A percentile compares a stretch with the other conserved stretches of the same genome.
These are phyloP conservation scores for Hawksworthiomyces lignivorus DNA, from an alignment of 2,329 filamentous ascomycete species.

Conservation along the genomic window DNA sequence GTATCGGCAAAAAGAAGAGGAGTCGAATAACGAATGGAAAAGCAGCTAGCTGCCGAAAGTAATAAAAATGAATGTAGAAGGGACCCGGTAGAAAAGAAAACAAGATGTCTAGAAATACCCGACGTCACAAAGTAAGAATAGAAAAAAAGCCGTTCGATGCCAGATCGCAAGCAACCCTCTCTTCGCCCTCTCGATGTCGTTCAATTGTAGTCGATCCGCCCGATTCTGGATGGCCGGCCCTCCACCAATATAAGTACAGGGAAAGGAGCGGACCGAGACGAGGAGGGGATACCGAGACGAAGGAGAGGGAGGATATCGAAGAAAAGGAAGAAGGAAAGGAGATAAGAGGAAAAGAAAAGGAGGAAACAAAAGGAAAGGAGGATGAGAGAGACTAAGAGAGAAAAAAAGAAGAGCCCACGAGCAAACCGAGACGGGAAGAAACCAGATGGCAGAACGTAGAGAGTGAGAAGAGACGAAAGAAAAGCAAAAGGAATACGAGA, in stretches of 20 bases:
- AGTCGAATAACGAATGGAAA: conserved; percentile 1
- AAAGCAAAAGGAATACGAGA: background rate
- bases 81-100: background rate
- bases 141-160: too few relatives aligned
- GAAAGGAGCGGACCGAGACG: background rate
- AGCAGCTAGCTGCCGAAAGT: background rate
- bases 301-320: background rate
- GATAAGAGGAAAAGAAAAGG: background rate
- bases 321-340: background rate
- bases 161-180: too few relatives aligned
- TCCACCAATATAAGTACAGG: background rate
- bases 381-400: background rate
- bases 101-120: too few relatives aligned
- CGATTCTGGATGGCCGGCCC: too few relatives aligned
- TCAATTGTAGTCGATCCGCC: too few relatives aligned
- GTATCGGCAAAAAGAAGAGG: background rate
- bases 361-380: background rate
- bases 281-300: conserved; percentile 2
- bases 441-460: too few relatives aligned
- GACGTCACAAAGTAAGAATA: too few relatives aligned
- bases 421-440: too few relatives aligned
- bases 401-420: too few relatives aligned
- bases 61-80: background rate
- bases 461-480: background rate
- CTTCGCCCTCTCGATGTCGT: too few relatives aligned